Percentiles rank a stretch among this genome's conserved stretches.
These are phyloP conservation scores for Penicillium vulpinum DNA, from an alignment of 2,329 filamentous ascomycete genomes.

Conservation along the genomic window DNA sequence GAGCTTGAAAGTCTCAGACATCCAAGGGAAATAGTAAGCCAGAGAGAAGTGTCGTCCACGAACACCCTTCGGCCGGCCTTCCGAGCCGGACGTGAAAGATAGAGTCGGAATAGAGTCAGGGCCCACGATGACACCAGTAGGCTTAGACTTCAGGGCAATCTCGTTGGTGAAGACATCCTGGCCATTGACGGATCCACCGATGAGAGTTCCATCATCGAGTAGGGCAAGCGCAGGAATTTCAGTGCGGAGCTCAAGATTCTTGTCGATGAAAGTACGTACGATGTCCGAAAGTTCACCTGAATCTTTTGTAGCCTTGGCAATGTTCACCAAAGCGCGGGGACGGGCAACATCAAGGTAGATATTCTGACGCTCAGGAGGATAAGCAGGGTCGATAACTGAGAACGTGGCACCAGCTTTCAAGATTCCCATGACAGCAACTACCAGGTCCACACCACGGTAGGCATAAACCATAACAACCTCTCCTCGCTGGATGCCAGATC, in stretches of 20 bases:
- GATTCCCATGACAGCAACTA: constrained; percentile 77
- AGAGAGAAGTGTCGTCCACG: constrained; percentile 82
- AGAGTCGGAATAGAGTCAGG: constrained; percentile 81
- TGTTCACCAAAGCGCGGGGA: constrained; percentile 70
- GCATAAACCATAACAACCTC: constrained; percentile 95
- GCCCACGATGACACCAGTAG: constrained; percentile 74
- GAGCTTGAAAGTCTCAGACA: constrained; percentile 78
- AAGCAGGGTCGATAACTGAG: constrained; percentile 72
- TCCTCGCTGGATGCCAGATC: constrained; percentile 70
- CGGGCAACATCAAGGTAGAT: constrained; percentile 80
- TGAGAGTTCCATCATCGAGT: constrained; percentile 66
- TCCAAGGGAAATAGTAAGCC: constrained; percentile 88
- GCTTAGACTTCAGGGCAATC: constrained; percentile 53
- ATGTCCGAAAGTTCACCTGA: constrained; percentile 61
- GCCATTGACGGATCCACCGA: constrained; percentile 67
- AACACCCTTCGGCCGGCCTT: constrained; percentile 84
- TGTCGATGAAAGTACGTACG: constrained; percentile 68
- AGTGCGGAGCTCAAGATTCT: constrained; percentile 70
- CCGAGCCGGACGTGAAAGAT: constrained; percentile 69
- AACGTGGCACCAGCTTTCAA: constrained; percentile 61
- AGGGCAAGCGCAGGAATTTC: constrained; percentile 73
- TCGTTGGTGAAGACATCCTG: constrained; percentile 65
- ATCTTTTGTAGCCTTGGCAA: constrained; percentile 70
- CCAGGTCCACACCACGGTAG: constrained; percentile 75
- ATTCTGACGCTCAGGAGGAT: constrained; percentile 77